Conservation (phyloP, 2,329 filamentous ascomycete genomes). For the Akanthomyces lecanii region DNA sequence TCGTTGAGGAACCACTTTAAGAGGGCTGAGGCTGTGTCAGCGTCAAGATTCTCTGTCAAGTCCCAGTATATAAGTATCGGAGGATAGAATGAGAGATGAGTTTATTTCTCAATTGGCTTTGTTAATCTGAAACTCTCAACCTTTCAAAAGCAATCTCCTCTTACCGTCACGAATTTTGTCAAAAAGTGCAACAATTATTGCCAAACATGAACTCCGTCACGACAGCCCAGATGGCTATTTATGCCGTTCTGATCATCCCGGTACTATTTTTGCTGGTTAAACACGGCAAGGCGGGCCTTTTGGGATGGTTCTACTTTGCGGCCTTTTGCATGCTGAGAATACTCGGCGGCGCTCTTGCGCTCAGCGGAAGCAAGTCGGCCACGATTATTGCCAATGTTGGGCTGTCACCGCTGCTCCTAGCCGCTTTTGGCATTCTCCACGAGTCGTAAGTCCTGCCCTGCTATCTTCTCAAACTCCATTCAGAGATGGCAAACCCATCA, state of each 20-base stretch:
- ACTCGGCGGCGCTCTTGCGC: conserved; percentile 28
- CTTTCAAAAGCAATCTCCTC: no score
- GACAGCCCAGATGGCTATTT: conserved; percentile 32
- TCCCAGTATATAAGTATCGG: neutral
- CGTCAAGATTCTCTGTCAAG: neutral
- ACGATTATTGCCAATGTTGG: conserved; percentile 35
- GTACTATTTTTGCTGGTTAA: conserved; percentile 29
- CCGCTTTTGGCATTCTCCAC: conserved; percentile 30
- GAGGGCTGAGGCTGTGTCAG: neutral
- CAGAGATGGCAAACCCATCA: fast-evolving
- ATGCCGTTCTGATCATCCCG: conserved; percentile 29
- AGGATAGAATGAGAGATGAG: neutral
- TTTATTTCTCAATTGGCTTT: neutral
- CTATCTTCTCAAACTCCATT: neutral
- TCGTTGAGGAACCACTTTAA: conserved; percentile 17
- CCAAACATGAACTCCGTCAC: conserved; percentile 20
- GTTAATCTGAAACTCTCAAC: neutral
- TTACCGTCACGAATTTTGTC: neutral
- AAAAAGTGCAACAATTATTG: neutral
- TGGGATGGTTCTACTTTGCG: conserved; percentile 37
- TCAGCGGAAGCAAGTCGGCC: conserved; percentile 27
- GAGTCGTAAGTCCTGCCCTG: conserved; percentile 28
- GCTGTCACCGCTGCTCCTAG: conserved; percentile 34
- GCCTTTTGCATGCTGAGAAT: conserved; percentile 36
- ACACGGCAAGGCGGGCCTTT: conserved; percentile 31